Evolutionary conservation across 805 yeast species (phyloP), one percentile per base, ranked within the genome.

Genomic region (Ogataea paraovalis): DNA sequence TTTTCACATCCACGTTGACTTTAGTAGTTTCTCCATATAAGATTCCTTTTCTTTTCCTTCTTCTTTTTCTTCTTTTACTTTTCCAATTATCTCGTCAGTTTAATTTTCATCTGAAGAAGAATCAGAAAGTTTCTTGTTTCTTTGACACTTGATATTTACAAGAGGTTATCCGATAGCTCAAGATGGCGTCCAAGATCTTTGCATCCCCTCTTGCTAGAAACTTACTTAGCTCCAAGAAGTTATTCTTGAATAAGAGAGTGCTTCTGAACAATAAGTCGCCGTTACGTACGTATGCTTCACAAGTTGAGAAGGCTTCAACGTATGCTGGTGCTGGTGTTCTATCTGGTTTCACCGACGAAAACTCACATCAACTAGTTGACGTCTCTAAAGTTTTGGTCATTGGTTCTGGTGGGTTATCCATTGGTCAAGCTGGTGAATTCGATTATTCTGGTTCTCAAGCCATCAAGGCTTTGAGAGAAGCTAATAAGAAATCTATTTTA

Each of bases 401-500:
- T 64, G 99, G 99, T 10, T 92, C 98, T 44, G 99, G 99, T 75
- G 99, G 99, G 67, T 77, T 94, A 61, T 87, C 96, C 47, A 94
- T 94, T 66, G 99, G 99, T 57, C 99, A 94, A 75, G 99, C 99
- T 54, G 99, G 99, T 71, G 99, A 94, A 73, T 94, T 94, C 64
- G 99, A 94, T 69, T 94, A 94, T 73, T 90, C 97, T 41, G 99
- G 99, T 64, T 89, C 97, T 47, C 99, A 94, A 73, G 99, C 99
- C 50, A 94, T 94, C 72, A 94, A 94, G 72, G 99, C 98, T 12
- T 73, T 91, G 62, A 87, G 79, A 64, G 98, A 91, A 72, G 95
- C 96, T 47, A 78, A 87, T 69, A 91, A 88, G 67, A 67, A 79
- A 62, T 82, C 96, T 6, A 86, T 91, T 54, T 77, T 91, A 65